Conservation (phyloP, 805 yeast genomes). For the Scheffersomyces coipomensis region DNA sequence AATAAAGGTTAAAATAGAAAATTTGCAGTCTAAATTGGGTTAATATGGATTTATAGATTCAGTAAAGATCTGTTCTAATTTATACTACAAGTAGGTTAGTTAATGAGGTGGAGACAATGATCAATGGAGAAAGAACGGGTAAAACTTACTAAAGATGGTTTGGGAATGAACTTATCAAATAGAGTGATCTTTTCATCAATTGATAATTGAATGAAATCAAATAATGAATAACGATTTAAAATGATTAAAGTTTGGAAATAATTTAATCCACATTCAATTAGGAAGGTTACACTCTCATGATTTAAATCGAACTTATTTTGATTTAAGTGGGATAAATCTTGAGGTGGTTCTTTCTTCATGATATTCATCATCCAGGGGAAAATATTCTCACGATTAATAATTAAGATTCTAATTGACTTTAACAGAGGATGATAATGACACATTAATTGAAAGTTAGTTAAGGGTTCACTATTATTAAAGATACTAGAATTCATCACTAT, state of each 20-base stretch:
- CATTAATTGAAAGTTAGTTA: conserved; percentile 1
- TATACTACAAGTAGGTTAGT: conserved; percentile 2
- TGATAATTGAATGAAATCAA: not conserved
- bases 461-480: conserved; percentile 1
- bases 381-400: not conserved
- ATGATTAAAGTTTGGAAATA: conserved; percentile 3
- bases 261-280: conserved; percentile 3
- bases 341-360: conserved; percentile 2
- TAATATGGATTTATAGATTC: not conserved
- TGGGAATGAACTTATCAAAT: not conserved
- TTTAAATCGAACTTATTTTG: not conserved
- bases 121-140: not conserved
- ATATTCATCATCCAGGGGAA: not conserved
- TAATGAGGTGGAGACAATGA: not conserved
- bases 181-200: not conserved
- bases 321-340: not conserved
- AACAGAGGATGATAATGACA: not conserved
- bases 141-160: conserved; percentile 2
- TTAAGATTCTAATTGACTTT: not conserved
- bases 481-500: not conserved
- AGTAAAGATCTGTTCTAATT: conserved; percentile 2
- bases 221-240: not conserved
- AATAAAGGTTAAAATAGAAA: not conserved
- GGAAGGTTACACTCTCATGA: not conserved
- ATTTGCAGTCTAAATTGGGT: no score